Percentiles rank a stretch among this genome's conserved stretches.
Evolutionary conservation across 148 eudicot genomes (phyloP).

Genomic region (Spergularia bocconei): DNA sequence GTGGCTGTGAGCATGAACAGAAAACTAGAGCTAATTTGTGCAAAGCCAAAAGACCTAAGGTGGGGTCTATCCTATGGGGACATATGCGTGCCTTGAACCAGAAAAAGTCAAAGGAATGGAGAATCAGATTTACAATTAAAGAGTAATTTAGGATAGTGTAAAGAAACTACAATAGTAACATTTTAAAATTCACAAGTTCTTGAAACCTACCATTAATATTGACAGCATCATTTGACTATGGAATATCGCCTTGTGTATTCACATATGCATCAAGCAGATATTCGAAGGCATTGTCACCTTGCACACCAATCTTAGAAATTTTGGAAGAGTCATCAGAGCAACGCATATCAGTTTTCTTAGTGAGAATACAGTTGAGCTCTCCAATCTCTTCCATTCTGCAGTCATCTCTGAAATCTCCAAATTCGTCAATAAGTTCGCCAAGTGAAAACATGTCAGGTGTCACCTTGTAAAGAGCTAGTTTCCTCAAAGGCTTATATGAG

Average conservation of each 20-base stretch:
- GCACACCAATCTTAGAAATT: not conserved
- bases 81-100: too few species aligned
- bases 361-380: not conserved
- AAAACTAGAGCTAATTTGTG: too few species aligned
- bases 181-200: too few species aligned
- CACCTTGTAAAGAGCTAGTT: not conserved
- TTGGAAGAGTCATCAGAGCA: not conserved
- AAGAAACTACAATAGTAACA: too few species aligned
- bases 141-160: too few species aligned
- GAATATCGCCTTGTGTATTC: not conserved
- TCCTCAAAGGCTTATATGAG: not conserved
- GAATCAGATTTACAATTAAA: too few species aligned
- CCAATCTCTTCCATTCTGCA: not conserved
- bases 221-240: not conserved
- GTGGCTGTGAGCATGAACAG: too few species aligned
- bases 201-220: slow-evolving; percentile 9
- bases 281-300: not conserved
- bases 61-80: too few species aligned
- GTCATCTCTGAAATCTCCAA: not conserved
- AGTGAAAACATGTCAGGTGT: not conserved
- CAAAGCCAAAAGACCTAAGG: too few species aligned
- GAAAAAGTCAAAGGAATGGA: too few species aligned
- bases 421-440: not conserved
- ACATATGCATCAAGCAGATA: not conserved
- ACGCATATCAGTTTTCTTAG: not conserved